Conservation (phyloP, 495 filamentous ascomycete species). For the Penicillium paxilli region DNA sequence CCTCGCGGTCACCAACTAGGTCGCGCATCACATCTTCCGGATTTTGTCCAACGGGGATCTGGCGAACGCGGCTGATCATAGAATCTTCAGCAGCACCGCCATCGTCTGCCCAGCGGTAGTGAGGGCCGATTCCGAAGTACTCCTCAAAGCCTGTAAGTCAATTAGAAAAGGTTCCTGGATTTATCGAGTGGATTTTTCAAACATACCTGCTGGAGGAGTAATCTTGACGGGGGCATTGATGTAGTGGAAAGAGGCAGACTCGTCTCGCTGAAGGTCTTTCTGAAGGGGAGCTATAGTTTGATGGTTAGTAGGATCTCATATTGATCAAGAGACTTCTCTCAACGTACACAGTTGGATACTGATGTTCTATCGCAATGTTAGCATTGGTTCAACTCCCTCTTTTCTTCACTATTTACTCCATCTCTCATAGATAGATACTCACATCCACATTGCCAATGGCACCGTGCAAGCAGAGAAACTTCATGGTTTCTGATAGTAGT, state of each 20-base stretch:
- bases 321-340: neutral
- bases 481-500: too few relatives aligned
- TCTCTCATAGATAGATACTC: neutral
- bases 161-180: neutral
- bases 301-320: neutral
- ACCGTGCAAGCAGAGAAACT: constrained; percentile 31
- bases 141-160: constrained; percentile 42
- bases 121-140: constrained; percentile 52
- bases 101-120: constrained; percentile 53
- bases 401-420: constrained; percentile 7
- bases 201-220: constrained; percentile 36
- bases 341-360: constrained; percentile 47
- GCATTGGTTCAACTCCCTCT: neutral
- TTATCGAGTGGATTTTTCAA: neutral
- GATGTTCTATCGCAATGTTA: constrained; percentile 42
- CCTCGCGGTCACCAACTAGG: constrained; percentile 20
- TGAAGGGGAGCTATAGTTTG: constrained; percentile 34
- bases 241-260: constrained; percentile 45
- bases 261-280: constrained; percentile 43
- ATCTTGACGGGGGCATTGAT: constrained; percentile 46
- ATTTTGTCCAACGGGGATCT: constrained; percentile 45
- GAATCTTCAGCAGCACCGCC: constrained; percentile 43
- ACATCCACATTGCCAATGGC: constrained; percentile 35
- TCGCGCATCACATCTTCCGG: constrained; percentile 53
- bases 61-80: constrained; percentile 48